Evolutionary conservation across 2,329 filamentous ascomycete genomes (phyloP).

Genomic region (Nigrospora osmanthi): DNA sequence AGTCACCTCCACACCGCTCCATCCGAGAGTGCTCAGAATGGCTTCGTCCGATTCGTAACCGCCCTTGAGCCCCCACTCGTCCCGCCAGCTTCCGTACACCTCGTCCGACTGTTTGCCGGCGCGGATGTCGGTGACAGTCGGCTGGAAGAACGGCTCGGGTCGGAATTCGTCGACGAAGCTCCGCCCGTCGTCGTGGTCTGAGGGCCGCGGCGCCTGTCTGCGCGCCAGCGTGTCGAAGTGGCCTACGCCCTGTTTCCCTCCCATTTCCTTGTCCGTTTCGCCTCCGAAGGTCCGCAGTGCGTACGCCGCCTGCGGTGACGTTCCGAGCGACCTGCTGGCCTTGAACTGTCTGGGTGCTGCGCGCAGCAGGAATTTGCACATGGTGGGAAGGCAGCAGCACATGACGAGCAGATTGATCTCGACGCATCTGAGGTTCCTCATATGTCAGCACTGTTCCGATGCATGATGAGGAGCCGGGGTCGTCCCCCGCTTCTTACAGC

Average conservation of each 20-base stretch:
- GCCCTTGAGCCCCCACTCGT: too few species aligned
- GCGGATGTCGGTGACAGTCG: too few species aligned
- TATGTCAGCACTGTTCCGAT: background rate
- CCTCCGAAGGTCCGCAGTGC: slow-evolving; percentile 1
- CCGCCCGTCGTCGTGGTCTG: too few species aligned
- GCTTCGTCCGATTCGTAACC: too few species aligned
- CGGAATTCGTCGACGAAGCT: too few species aligned
- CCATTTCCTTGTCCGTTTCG: background rate
- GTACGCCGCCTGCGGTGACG: background rate
- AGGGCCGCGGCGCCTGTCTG: too few species aligned
- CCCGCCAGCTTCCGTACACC: too few species aligned
- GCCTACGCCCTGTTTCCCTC: background rate
- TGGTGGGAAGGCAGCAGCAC: slow-evolving; percentile 30
- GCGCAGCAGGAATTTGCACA: slow-evolving; percentile 29
- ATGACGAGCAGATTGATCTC: slow-evolving; percentile 32
- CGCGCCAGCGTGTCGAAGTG: background rate
- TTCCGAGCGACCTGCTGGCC: background rate
- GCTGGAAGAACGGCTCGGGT: too few species aligned
- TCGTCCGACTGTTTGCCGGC: too few species aligned
- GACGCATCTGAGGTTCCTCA: slow-evolving; percentile 17
- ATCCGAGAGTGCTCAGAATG: too few species aligned
- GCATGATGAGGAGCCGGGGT: background rate
- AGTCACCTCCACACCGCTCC: too few species aligned
- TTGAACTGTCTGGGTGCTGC: slow-evolving; percentile 24
- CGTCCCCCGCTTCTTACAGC: slow-evolving; percentile 13